Evolutionary conservation across 805 yeast species (phyloP).

Genomic region (Metschnikowia corniflorae): DNA sequence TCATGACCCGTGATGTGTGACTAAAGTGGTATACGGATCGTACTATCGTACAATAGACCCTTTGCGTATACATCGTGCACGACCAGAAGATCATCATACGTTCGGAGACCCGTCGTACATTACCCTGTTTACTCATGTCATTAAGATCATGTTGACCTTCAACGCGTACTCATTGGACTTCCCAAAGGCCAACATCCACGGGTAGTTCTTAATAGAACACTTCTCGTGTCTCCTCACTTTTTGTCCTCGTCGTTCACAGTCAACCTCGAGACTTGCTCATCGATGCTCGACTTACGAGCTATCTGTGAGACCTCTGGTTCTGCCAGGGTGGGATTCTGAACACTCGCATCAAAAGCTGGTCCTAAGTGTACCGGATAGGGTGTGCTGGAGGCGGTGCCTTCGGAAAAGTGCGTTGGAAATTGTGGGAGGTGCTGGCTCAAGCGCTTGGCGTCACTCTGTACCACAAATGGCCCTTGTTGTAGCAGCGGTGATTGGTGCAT

Average conservation of each 20-base stretch:
- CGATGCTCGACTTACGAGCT: constrained; percentile 4
- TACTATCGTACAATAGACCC: no score
- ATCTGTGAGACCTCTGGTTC: background rate
- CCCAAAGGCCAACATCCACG: no score
- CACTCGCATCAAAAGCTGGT: constrained; percentile 5
- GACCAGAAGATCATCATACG: no score
- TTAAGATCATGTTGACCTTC: no score
- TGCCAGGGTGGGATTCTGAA: constrained; percentile 1
- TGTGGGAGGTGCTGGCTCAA: constrained; percentile 12
- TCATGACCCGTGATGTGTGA: no score
- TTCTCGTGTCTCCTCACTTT: background rate
- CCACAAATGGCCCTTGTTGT: constrained; percentile 9
- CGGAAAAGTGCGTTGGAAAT: constrained; percentile 11
- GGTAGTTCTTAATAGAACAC: no score
- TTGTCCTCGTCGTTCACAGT: constrained; percentile 5
- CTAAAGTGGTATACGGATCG: no score
- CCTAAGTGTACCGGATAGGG: constrained; percentile 18
- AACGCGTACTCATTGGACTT: no score
- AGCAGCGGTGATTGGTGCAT: constrained; percentile 9
- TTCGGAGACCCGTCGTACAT: no score
- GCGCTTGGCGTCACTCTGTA: constrained; percentile 7
- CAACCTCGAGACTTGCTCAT: constrained; percentile 9
- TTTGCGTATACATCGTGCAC: no score
- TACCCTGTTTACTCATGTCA: no score
- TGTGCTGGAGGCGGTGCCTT: constrained; percentile 2